Conservation (phyloP, 1,284 basidiomycete species). For the Irpex sp. region DNA sequence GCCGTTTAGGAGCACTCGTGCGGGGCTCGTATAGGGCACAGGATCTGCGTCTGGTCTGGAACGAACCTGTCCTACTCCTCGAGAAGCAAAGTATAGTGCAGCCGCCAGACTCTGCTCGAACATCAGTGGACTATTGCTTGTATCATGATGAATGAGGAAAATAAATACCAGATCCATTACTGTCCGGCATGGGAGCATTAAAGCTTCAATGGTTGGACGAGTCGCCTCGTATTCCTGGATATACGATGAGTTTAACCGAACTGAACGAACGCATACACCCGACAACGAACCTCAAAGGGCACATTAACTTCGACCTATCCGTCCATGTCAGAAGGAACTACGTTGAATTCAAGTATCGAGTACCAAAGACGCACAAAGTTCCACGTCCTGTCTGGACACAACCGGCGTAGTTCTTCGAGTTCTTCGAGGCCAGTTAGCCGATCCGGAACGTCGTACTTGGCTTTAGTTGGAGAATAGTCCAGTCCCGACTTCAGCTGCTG, state of each 20-base stretch:
- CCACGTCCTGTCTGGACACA: constrained; percentile 80
- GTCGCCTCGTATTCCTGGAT: constrained; percentile 62
- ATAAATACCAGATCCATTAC: constrained; percentile 87
- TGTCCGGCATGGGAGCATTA: constrained; percentile 81
- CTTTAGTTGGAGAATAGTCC: constrained; percentile 22
- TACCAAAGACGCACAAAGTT: constrained; percentile 62
- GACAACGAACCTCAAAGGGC: constrained; percentile 58
- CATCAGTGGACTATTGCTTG: constrained; percentile 1
- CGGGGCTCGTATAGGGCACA: constrained; percentile 63
- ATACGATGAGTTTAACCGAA: constrained; percentile 7
- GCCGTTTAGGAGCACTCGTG: constrained; percentile 87
- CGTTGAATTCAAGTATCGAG: not conserved
- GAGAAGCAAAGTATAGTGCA: constrained; percentile 91
- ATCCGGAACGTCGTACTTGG: constrained; percentile 78
- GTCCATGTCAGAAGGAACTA: constrained; percentile 4
- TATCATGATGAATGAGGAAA: not conserved
- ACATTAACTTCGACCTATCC: constrained; percentile 80
- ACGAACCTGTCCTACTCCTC: constrained; percentile 64
- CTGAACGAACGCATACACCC: not conserved
- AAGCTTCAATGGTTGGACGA: constrained; percentile 55
- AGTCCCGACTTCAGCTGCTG: constrained; percentile 23
- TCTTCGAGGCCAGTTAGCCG: constrained; percentile 79
- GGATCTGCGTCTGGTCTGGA: constrained; percentile 31
- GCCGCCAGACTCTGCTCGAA: constrained; percentile 75
- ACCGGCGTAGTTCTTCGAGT: constrained; percentile 65